Conservation (phyloP, 2,329 filamentous ascomycete genomes). For the Beauveria sp. region DNA sequence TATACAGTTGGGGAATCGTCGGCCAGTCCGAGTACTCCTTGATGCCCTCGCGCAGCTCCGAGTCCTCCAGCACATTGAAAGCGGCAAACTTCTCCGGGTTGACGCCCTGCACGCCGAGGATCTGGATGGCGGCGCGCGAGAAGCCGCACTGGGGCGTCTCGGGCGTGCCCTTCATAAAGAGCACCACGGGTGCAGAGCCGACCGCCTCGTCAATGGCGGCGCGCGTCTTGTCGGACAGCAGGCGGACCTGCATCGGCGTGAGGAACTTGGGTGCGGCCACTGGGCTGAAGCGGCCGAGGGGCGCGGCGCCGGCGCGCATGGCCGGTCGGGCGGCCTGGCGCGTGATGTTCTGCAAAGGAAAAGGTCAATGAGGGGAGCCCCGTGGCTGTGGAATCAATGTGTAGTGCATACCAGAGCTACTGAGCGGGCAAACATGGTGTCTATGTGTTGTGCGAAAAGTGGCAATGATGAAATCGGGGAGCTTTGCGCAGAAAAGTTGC, state of each 20-base stretch:
- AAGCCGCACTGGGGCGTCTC: slow-evolving; percentile 96
- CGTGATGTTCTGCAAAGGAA: slow-evolving; percentile 23
- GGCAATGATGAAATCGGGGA: slow-evolving; percentile 3
- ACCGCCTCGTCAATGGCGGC: slow-evolving; percentile 87
- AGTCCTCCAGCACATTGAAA: slow-evolving; percentile 92
- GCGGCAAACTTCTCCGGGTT: slow-evolving; percentile 95
- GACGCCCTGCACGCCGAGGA: slow-evolving; percentile 88
- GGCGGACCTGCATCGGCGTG: slow-evolving; percentile 44
- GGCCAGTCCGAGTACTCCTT: slow-evolving; percentile 99
- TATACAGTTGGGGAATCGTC: slow-evolving; percentile 93
- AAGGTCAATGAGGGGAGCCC: neutral
- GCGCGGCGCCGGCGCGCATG: slow-evolving; percentile 19
- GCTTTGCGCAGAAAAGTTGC: slow-evolving; percentile 6
- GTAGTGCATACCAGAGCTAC: slow-evolving; percentile 17
- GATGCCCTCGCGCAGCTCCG: slow-evolving; percentile 81
- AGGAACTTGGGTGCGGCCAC: slow-evolving; percentile 13
- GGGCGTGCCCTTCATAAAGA: slow-evolving; percentile 99
- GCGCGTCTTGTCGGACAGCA: slow-evolving; percentile 72
- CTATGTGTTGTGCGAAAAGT: neutral
- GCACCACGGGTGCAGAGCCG: slow-evolving; percentile 77
- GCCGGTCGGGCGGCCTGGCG: slow-evolving; percentile 31
- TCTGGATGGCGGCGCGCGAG: slow-evolving; percentile 89
- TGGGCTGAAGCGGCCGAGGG: slow-evolving; percentile 10
- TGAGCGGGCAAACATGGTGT: slow-evolving; percentile 20
- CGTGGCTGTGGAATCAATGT: too few relatives aligned